Evolutionary conservation across 1,139 yeast species (phyloP), one percentile per base, ranked within the genome.

Genomic region (Wickerhamiella infanticola): DNA sequence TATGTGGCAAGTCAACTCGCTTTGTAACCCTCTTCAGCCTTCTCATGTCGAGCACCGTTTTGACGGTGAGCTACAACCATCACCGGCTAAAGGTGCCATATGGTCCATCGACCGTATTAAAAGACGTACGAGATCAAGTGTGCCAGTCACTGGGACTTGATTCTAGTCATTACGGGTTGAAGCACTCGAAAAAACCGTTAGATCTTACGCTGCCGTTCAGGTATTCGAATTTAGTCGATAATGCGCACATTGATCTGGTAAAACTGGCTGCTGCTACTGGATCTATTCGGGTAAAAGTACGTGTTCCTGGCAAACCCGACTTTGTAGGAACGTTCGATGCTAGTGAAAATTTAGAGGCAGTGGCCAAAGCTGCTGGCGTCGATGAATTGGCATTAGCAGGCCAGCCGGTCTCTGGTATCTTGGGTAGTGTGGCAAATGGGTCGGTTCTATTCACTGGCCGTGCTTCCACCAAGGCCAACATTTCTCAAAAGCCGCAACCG

Each of bases 161-260:
- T 6, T 13, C 45, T 3, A 40, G 38, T 13, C 40, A 48, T 23
- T 46, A 43, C 37, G 47, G 45, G 36, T 48, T 54, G 26, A 18
- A 40, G n/a, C 43, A 45, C 35, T 47, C 45, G 23, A 48, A 49
- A 33, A 51, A 51, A 38, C 42, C 40, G 37, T 44, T 54, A 2
- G 57, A 53, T 40, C 48, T 52, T 26, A 48, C 54, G 9, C 29
- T 46, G 31, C 53, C 55, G 3, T 39, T 47, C 24, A 49, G 57
- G 29, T 43, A 52, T 31, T 43, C 54, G 7, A 48, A 45, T 38
- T 47, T 53, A 24, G 53, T 50, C 9, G 46, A 45, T 48, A 51
- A 52, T 26, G 54, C 56, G 1, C 42, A 43, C 29, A 24, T 53
- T 24, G 50, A 50, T 5, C 49, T 53, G 25, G 45, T 41, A 9